These are phyloP conservation scores for Coemansia sp. DNA, from an alignment of 192 early-diverging fungal genomes.

Conservation along the genomic window DNA sequence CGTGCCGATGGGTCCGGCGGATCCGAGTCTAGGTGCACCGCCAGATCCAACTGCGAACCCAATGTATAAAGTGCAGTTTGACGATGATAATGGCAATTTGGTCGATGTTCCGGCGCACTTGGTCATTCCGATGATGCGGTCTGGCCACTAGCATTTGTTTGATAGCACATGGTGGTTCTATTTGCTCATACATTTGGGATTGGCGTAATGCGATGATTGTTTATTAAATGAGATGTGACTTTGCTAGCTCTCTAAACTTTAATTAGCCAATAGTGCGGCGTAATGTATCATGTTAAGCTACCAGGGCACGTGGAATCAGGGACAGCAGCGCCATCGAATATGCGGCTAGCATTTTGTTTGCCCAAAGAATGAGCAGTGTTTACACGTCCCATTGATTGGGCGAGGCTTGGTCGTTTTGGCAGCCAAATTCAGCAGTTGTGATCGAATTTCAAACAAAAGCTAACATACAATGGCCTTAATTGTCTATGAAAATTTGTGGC, in stretches of 20 bases:
- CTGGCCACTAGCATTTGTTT: background rate
- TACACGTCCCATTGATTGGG: background rate
- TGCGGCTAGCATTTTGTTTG: too few relatives aligned
- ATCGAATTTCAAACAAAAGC: background rate
- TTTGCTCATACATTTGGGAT: too few relatives aligned
- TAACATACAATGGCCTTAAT: background rate
- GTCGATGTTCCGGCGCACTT: constrained; percentile 47
- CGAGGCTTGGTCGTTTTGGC: background rate
- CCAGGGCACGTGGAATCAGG: too few relatives aligned
- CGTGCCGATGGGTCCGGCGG: constrained; percentile 12
- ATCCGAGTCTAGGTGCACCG: constrained; percentile 1
- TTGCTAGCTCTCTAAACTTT: too few relatives aligned
- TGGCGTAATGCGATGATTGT: too few relatives aligned
- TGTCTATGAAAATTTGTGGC: background rate
- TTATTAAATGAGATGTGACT: too few relatives aligned
- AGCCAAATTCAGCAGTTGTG: background rate
- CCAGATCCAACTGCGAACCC: constrained; percentile 28
- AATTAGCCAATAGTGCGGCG: too few relatives aligned
- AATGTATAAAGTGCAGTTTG: constrained; percentile 50
- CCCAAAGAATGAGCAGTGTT: background rate
- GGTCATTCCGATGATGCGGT: constrained; percentile 25
- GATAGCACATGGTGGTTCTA: too few relatives aligned
- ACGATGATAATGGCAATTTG: constrained; percentile 43
- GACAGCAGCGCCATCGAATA: too few relatives aligned
- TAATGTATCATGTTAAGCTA: too few relatives aligned